Base-by-base conservation (phyloP, 148 eudicot species). In the Nyssa sinensis region DNA sequence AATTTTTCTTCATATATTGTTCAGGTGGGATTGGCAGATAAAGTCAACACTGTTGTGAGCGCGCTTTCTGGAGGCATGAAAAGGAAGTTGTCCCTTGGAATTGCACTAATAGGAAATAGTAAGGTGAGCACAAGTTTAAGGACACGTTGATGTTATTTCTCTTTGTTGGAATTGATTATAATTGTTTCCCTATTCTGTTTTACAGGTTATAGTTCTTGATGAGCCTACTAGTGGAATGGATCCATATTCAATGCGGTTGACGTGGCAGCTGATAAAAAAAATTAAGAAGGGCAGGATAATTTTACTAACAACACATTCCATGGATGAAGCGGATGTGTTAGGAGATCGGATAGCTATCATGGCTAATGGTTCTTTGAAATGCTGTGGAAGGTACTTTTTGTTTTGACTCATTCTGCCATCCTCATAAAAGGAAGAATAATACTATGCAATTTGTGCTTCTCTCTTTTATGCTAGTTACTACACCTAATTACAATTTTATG, bases 151-250 rank as follows among this genome's bases (percentile, higher is more conserved):
- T 61, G 3, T 29, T 33, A 19, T 77, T 66, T 61, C 69, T 64
- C 25, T 32, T 65, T 72, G 31, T 64, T 47, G 53, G 74, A 16
- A 34, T 61, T 64, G 35, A 13, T 62, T 21, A 17, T 21, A 29
- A 16, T 69, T 72, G 23, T 70, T 71, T 57, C 39, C 44, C 64
- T 62, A 64, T 69, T 27, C 49, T 49, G 28, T 79, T 74, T 67
- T 65, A 75, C 79, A 92, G 98, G 88, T 96, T 67, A 82, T 96
- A 77, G 84, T 96, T 86, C 94, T 96, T 44, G 99, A 96, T 80
- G 99, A 96, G 77, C 99, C 99, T 60, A 96, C 99, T 29, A 96
- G 99, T 79, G 99, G 99, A 81, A 96, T 96, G 99, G 99, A 96
- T 87, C 99, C 99, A 55, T 96, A 96, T 84, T 96, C 99, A 69